Evolutionary conservation across 495 filamentous ascomycete genomes (phyloP).

Genomic region (Podospora fimiseda): DNA sequence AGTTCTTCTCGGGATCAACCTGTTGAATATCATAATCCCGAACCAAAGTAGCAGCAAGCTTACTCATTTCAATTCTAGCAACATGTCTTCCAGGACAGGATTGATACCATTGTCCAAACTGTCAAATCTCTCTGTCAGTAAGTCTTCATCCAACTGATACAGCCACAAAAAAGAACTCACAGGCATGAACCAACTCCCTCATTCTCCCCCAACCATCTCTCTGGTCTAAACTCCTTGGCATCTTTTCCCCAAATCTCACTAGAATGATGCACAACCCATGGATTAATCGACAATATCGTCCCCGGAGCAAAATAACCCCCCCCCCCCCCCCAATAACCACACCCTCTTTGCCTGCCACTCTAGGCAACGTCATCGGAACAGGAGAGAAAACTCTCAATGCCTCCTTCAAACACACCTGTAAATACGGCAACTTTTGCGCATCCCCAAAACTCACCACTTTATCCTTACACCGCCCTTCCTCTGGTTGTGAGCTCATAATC

Average conservation of each 20-base stretch:
- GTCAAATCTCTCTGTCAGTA: background rate
- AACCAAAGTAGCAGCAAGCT: conserved; percentile 26
- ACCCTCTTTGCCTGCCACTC: conserved; percentile 47
- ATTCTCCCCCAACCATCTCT: conserved; percentile 33
- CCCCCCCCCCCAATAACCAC: conserved; percentile 19
- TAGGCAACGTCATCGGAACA: conserved; percentile 40
- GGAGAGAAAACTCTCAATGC: conserved; percentile 50
- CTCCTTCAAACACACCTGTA: conserved; percentile 50
- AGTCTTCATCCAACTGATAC: background rate
- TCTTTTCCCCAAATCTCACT: conserved; percentile 36
- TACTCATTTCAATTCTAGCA: conserved; percentile 43
- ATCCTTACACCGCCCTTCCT: conserved; percentile 29
- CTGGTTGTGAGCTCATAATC: conserved; percentile 28
- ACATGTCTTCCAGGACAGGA: conserved; percentile 39
- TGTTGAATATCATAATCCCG: conserved; percentile 37
- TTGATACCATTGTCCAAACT: conserved; percentile 42
- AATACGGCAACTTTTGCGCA: conserved; percentile 43
- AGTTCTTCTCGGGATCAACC: conserved; percentile 32
- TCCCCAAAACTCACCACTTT: conserved; percentile 41
- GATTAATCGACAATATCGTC: conserved; percentile 36
- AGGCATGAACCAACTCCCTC: conserved; percentile 26
- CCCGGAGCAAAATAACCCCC: conserved; percentile 16
- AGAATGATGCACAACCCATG: conserved; percentile 32
- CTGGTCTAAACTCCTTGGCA: too few species aligned
- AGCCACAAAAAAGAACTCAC: conserved; percentile 19